phyloP scores from a whole-genome alignment of 208 protist species.

The Strigomonas culicis region DNA sequence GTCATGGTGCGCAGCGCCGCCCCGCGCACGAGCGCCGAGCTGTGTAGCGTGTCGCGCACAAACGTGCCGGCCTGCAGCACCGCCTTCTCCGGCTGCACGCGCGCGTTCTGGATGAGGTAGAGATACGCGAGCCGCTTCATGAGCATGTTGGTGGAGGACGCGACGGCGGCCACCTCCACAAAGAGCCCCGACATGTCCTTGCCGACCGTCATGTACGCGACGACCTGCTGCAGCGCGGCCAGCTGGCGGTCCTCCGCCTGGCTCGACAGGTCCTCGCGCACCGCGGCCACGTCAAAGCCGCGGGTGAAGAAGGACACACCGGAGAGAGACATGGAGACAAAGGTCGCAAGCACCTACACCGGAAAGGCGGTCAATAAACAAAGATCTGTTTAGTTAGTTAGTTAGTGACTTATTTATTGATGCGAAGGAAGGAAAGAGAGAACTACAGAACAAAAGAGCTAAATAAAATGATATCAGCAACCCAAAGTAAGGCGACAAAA shows the following conservation, averaged over 20 bases:
- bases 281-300: constrained; percentile 83
- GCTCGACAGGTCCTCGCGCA: constrained; percentile 87
- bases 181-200: constrained; percentile 96
- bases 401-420: background rate
- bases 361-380: background rate
- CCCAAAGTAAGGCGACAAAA: background rate
- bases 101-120: constrained; percentile 98
- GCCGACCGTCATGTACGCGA: constrained; percentile 98
- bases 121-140: constrained; percentile 99
- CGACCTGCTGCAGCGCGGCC: constrained; percentile 96
- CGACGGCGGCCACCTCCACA: constrained; percentile 94
- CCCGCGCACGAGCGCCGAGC: constrained; percentile 96
- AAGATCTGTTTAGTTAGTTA: background rate
- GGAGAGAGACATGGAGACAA: background rate
- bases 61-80: constrained; percentile 98
- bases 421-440: background rate
- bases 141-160: constrained; percentile 94
- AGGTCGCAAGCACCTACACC: background rate
- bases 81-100: constrained; percentile 95
- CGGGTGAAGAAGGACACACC: constrained; percentile 44
- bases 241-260: constrained; percentile 88
- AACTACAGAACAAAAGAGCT: constrained; percentile 7
- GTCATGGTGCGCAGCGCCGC: constrained; percentile 99
- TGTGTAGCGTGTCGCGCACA: constrained; percentile 92
- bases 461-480: background rate